A percentile compares a stretch with the other conserved stretches of the same genome.
These are phyloP conservation scores for Aureobasidium sp. DNA, from an alignment of 2,329 filamentous ascomycete genomes.

Conservation along the genomic window DNA sequence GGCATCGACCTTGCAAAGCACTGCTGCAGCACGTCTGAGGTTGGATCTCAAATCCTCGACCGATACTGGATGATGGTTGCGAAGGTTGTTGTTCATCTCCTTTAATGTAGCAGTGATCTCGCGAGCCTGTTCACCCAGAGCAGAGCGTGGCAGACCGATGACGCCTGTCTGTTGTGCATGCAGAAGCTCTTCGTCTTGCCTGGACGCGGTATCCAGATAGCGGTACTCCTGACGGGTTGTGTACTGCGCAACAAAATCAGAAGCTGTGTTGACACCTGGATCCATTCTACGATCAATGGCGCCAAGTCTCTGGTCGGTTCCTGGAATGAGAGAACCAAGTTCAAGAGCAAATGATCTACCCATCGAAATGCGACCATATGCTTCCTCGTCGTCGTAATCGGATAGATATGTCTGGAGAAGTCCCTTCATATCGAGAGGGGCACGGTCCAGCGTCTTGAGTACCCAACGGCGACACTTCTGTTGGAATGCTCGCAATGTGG, in stretches of 20 bases:
- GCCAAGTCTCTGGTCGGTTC: conserved; percentile 74
- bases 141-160: neutral
- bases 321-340: conserved; percentile 78
- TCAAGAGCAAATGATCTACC: conserved; percentile 92
- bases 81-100: conserved; percentile 63
- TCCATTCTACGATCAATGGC: conserved; percentile 70
- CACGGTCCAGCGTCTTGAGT: conserved; percentile 66
- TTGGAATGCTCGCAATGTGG: conserved; percentile 70
- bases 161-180: neutral
- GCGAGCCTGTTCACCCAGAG: conserved; percentile 23
- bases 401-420: conserved; percentile 93
- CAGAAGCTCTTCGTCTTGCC: conserved; percentile 52
- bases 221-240: conserved; percentile 94
- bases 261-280: conserved; percentile 77
- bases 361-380: conserved; percentile 84
- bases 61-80: conserved; percentile 60
- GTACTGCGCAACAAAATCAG: conserved; percentile 94
- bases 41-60: conserved; percentile 71
- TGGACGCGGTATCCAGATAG: conserved; percentile 67
- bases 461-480: conserved; percentile 75
- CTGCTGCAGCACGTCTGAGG: conserved; percentile 72
- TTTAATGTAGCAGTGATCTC: conserved; percentile 52
- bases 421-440: conserved; percentile 89
- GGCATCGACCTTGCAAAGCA: conserved; percentile 69
- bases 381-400: conserved; percentile 78